These are phyloP conservation scores for Rhododendron mucronatum DNA, from an alignment of 148 eudicot species.

Conservation along the genomic window DNA sequence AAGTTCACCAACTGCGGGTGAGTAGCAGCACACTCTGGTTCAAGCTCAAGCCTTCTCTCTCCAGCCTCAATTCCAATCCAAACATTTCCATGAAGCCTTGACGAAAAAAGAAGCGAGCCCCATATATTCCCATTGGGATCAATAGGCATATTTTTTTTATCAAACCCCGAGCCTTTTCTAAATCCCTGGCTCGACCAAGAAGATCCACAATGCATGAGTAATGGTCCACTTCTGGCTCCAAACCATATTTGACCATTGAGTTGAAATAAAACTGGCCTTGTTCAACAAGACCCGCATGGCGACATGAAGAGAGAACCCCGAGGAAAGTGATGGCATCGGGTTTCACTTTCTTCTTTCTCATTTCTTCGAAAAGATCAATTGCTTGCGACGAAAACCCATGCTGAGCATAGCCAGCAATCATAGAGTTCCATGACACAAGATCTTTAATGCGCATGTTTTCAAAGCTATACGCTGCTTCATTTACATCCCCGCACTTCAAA, in stretches of 20 bases:
- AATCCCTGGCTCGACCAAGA: not conserved
- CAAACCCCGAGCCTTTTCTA: not conserved
- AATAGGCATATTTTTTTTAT: not conserved
- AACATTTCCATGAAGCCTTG: not conserved
- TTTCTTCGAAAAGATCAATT: not conserved
- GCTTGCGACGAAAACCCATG: not conserved
- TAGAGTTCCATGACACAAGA: not conserved
- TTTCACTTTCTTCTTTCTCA: not conserved
- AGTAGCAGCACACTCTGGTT: not conserved
- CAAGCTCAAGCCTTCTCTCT: not conserved
- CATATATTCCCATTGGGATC: not conserved
- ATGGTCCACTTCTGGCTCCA: not conserved
- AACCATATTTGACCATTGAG: not conserved
- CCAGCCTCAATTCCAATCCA: conserved; percentile 1
- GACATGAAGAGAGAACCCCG: not conserved
- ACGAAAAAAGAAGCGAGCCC: not conserved
- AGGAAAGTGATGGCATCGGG: not conserved
- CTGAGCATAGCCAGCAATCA: conserved; percentile 2
- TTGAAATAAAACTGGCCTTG: not conserved
- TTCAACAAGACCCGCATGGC: not conserved
- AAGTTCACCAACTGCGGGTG: conserved; percentile 1
- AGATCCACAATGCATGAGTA: not conserved
- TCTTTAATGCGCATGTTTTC: not conserved
- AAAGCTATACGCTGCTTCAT: not conserved
- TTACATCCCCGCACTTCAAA: not conserved